Evolutionary conservation across 2,329 filamentous ascomycete species (phyloP).

Genomic region (Beauveria brongniartii): DNA sequence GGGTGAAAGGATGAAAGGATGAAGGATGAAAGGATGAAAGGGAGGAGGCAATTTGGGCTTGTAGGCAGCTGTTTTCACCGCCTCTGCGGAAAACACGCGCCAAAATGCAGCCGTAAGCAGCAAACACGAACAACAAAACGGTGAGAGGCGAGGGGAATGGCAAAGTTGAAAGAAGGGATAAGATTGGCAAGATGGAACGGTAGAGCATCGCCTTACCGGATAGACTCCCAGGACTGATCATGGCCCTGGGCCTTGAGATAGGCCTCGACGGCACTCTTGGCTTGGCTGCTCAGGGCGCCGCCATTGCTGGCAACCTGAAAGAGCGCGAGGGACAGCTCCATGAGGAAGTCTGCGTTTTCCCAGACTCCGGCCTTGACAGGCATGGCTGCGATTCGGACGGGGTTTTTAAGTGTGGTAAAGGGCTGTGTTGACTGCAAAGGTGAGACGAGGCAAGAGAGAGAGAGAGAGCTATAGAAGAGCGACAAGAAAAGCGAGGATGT

Average conservation of each 20-base stretch:
- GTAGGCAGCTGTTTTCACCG: neutral
- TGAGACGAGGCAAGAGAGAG: too few relatives aligned
- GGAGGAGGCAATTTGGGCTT: slow-evolving; percentile 1
- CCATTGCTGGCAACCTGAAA: slow-evolving; percentile 22
- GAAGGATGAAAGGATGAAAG: neutral
- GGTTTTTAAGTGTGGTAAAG: neutral
- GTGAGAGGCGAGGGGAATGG: neutral
- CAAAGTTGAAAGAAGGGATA: neutral
- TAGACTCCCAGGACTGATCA: slow-evolving; percentile 34
- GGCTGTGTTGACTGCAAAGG: too few relatives aligned
- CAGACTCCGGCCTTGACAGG: slow-evolving; percentile 17
- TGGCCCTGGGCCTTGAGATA: slow-evolving; percentile 26
- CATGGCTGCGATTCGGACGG: neutral
- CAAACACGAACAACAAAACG: neutral
- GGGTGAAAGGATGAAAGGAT: neutral
- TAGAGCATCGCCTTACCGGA: slow-evolving; percentile 29
- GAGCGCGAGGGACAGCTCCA: slow-evolving; percentile 25
- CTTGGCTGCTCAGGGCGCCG: slow-evolving; percentile 20
- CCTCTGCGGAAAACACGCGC: neutral
- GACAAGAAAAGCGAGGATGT: slow-evolving; percentile 14
- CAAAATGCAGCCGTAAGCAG: neutral
- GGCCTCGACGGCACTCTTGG: slow-evolving; percentile 23
- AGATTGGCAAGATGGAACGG: neutral
- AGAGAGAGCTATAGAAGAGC: neutral
- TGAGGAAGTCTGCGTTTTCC: slow-evolving; percentile 26